phyloP scores from a whole-genome alignment of 768 basidiomycete genomes.

The Tulasnella sp. region DNA sequence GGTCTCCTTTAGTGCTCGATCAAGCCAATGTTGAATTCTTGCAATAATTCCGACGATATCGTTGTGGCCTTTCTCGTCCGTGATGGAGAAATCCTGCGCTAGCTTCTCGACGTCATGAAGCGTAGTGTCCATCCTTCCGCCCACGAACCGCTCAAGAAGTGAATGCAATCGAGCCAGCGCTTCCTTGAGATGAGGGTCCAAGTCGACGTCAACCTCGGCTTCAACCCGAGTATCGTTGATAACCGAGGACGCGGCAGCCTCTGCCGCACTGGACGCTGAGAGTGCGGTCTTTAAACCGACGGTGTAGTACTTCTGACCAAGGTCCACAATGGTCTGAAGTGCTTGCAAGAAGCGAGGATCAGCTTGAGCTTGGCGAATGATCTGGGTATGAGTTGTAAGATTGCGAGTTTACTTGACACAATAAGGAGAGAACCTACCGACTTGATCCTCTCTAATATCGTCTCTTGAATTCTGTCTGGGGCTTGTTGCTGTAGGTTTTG shows the following conservation, averaged over 20 bases:
- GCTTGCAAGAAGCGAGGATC: conserved; percentile 8
- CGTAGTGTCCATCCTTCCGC: background rate
- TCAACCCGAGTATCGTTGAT: background rate
- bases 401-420: background rate
- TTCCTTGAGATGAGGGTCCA: conserved; percentile 11
- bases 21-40: conserved; percentile 2
- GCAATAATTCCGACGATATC: background rate
- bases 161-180: background rate
- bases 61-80: background rate
- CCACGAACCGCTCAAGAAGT: conserved; percentile 11
- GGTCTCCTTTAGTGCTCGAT: background rate
- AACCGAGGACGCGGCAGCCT: background rate
- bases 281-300: background rate
- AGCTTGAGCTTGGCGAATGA: conserved; percentile 13
- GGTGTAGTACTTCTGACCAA: background rate
- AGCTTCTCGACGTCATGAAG: background rate
- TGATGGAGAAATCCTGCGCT: background rate
- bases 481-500: background rate
- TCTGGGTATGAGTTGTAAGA: background rate
- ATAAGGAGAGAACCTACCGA: background rate
- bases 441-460: background rate
- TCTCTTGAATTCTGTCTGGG: background rate
- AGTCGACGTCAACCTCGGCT: background rate
- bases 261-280: background rate
- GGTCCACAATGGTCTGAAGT: background rate